phyloP scores from a whole-genome alignment of 257 asterid genomes.

The Solanum sejunctum region DNA sequence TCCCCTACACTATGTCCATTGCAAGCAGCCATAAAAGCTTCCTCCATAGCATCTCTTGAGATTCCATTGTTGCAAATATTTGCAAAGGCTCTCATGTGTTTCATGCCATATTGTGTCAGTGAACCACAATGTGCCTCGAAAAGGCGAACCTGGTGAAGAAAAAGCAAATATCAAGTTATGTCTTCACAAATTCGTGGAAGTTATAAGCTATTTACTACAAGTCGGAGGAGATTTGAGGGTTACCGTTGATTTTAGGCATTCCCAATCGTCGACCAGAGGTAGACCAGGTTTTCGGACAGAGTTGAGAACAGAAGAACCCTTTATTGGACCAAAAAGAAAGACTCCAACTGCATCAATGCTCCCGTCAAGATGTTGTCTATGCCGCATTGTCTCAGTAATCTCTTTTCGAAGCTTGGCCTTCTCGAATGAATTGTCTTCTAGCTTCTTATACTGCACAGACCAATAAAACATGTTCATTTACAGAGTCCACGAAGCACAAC shows the following conservation, averaged over 20 bases:
- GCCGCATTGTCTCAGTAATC: constrained; percentile 35
- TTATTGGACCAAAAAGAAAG: constrained; percentile 51
- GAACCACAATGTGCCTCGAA: constrained; percentile 71
- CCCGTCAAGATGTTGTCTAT: constrained; percentile 51
- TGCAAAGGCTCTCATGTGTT: constrained; percentile 78
- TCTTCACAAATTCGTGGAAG: neutral
- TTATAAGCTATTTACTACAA: neutral
- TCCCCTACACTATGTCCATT: constrained; percentile 5
- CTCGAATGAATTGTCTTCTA: constrained; percentile 17
- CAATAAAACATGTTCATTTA: neutral
- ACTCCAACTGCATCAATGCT: constrained; percentile 45
- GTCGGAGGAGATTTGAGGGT: neutral
- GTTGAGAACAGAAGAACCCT: constrained; percentile 28
- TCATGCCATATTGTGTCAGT: constrained; percentile 77
- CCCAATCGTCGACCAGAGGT: constrained; percentile 86
- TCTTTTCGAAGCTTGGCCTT: constrained; percentile 32
- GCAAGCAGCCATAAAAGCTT: constrained; percentile 57
- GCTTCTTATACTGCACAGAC: constrained; percentile 32
- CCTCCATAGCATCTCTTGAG: constrained; percentile 29
- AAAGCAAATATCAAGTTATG: neutral
- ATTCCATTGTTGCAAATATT: constrained; percentile 60
- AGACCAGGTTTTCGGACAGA: constrained; percentile 26
- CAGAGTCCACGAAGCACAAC: neutral
- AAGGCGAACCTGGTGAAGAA: constrained; percentile 36
- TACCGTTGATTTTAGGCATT: constrained; percentile 72